Evolutionary conservation across 2,329 filamentous ascomycete genomes (phyloP), one percentile per base, ranked within the genome.

Genomic region (Colletotrichum somersetense): DNA sequence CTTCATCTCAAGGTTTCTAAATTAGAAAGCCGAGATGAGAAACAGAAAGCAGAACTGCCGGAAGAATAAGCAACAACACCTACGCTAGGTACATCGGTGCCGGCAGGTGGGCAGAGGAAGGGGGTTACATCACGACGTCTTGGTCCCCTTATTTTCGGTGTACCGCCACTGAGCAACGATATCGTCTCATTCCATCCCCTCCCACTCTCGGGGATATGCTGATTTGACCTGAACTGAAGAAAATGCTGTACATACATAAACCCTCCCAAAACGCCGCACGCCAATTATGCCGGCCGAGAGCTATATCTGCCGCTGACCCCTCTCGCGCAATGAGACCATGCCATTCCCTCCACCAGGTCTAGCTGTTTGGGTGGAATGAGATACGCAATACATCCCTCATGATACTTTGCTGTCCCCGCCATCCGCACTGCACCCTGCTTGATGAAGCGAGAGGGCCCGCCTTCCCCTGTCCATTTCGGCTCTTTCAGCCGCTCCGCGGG

Each of bases 401-500:
- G 35, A 38, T 52, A n/a, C 42, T 59, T 52, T 44, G 26, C 50
- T 26, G 14, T 26, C 5, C 40, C 20, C 40, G 30, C 16, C 18
- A 7, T 12, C 53, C 3, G 55, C 55, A 40, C 55, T 18, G 20
- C 20, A 30, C n/a, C 64, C 33, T 59, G 10, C 30, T 30, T 44
- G 16, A 46, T 26, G 55, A 46, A 40, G 33, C 48, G 3, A 56
- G 6, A 44, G 8, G 30, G 14, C 38, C 7, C 38, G 23, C 12
- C 33, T 18, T 23, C 44, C 18, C 61, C 26, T 33, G 23, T 26
- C n/a, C 3, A 33, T 10, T 38, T 11, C 30, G 33, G 20, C 6
- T 53, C 44, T 18, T 57, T 72, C 66, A 72, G 69, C 59, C 46
- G 69, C 62, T 71, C 23, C 72, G 72, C 35, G 72, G 64, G 50